Base-by-base conservation (phyloP, 83 land plant genomes). In the Diphasiastrum complanatum region DNA sequence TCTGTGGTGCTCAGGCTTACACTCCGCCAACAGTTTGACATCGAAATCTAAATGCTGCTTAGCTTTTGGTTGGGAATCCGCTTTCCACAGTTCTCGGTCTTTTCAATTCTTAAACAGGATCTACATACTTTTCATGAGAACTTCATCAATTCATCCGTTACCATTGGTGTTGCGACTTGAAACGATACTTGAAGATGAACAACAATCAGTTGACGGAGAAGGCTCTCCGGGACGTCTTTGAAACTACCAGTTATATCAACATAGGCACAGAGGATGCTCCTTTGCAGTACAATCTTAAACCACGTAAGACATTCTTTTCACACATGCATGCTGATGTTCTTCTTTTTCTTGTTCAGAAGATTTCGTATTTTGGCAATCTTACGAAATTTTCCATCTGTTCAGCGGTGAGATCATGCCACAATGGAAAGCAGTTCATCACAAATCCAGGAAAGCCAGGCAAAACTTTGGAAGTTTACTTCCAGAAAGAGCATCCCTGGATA, bases 401-500 rank as follows among this genome's bases (percentile, higher is more conserved):
- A 60, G 63, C 63, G 2, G 28, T 22, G 16, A 36, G 60, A 2
- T 56, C 60, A 4, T n/a, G 16, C 43, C 45, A 40, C 66, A 37
- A 16, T 35, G 72, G 72, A 30, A 68, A 68, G 45, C 72, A 68
- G 54, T 48, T 68, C 37, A n/a, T 45, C 1, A 32, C 68, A 3
- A 33, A 23, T 28, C 8, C 72, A 0, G 25, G 55, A 62, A 68
- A 68, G 47, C 30, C n/a, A 53, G 72, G 72, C 45, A 63, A 68
- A 37, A 68, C 72, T 6, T 48, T 57, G 30, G 68, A 61, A 34
- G 71, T 73, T 34, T 69, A 63, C 50, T 73, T 73, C 56, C 76
- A 73, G 56, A 67, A 73, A 46, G 76, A 73, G 35, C 73, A 69
- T 31, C 76, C 76, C 0, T 73, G 76, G 76, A 66, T 73, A 5